These are phyloP conservation scores for Chalara sp. DNA, from an alignment of 2,329 filamentous ascomycete genomes.

Conservation along the genomic window DNA sequence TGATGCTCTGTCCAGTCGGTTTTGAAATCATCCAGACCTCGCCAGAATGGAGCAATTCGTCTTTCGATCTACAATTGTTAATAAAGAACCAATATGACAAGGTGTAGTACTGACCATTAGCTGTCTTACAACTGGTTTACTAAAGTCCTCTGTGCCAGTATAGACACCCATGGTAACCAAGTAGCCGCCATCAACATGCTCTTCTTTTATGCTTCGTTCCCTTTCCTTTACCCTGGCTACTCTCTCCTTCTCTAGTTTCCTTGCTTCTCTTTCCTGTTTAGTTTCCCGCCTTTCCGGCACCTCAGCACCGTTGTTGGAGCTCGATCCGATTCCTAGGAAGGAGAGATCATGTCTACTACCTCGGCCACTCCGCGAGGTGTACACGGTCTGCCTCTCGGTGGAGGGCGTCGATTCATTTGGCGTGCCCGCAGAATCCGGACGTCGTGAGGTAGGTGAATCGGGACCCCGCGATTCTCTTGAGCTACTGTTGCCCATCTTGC, in stretches of 20 bases:
- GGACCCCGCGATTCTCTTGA: conserved; percentile 22
- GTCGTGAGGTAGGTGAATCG: conserved; percentile 17
- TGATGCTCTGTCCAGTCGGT: conserved; percentile 91
- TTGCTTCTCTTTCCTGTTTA: conserved; percentile 82
- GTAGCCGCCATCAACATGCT: conserved; percentile 90
- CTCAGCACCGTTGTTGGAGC: conserved; percentile 16
- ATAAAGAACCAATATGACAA: conserved; percentile 3
- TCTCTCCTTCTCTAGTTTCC: conserved; percentile 77
- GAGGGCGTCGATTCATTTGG: conserved; percentile 18
- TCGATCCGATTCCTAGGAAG: conserved; percentile 24
- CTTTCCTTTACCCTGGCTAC: conserved; percentile 71
- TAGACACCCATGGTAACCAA: conserved; percentile 93
- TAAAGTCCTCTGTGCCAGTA: conserved; percentile 88
- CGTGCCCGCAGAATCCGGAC: conserved; percentile 12
- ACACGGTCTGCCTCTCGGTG: conserved; percentile 14
- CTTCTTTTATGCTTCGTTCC: conserved; percentile 83
- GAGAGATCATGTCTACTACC: conserved; percentile 26
- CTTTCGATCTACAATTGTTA: conserved; percentile 68
- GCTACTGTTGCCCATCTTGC: conserved; percentile 26
- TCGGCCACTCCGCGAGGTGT: conserved; percentile 20
- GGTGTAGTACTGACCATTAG: conserved; percentile 60
- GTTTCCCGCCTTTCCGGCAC: conserved; percentile 64
- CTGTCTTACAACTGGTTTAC: conserved; percentile 79
- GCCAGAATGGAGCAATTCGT: conserved; percentile 90
- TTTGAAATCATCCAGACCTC: conserved; percentile 82